Evolutionary conservation across 1,139 yeast genomes (phyloP), one percentile per base, ranked within the genome.

Genomic region (Zygoascus sp.): DNA sequence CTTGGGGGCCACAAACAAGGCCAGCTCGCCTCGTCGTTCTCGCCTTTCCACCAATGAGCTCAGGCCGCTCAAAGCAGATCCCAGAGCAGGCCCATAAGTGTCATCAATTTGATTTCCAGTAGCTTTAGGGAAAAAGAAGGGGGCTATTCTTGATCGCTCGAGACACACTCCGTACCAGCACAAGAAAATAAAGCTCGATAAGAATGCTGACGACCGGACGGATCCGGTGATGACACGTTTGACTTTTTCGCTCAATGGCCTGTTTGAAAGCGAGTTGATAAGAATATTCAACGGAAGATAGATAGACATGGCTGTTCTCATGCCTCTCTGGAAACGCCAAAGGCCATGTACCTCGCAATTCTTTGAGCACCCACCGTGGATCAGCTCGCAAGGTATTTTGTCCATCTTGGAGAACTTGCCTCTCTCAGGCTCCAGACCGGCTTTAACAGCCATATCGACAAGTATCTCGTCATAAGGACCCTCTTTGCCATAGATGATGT

Each of bases 131-230:
- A 61, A 58, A 3, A 63, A 40, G 19, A 40, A 41, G 2, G 72
- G 71, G 0, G 70, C 65, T 2, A 68, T 40, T 32, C 70, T 46
- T 7, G 69, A 63, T 25, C 76, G 55, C 9, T 62, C 63, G 10
- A 68, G 52, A 48, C 76, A 72, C 10, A 71, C 70, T 2, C 63
- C 62, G 51, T 67, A 67, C 74, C 76, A 72, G 48, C 64, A 61
- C 19, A 70, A 58, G 6, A 63, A 59, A 13, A 69, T 68, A 47
- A 66, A 71, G 3, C 65, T 40, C 8, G 69, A 72, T 40, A 72
- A 56, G 53, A 72, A 72, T 13, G 67, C 58, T 9, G 74, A 63
- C 3, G 75, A 72, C 15, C 72, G 53, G 2, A 60, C 45, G 2
- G 67, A 56, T 21, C 56, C 36, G 16, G 42, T 43, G 40, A 51